phyloP scores from a whole-genome alignment of 148 eudicot species.

The Fagopyrum homotropicum region DNA sequence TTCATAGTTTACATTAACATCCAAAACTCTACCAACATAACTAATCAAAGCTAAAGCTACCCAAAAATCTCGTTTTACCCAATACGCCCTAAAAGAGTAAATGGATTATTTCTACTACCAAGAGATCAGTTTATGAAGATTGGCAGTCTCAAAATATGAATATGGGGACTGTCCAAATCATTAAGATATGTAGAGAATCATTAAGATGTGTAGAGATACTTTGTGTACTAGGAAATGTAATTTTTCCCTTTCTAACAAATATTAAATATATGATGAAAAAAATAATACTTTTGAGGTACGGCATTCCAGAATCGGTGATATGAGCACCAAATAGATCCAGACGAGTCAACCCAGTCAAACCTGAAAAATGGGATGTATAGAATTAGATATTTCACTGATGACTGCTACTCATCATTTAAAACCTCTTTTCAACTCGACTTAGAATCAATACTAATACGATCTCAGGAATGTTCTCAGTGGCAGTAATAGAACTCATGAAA shows the following conservation, averaged over 20 bases:
- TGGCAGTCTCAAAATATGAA: not conserved
- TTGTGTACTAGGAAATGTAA: not conserved
- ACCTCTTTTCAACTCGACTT: no score
- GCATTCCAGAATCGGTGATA: slow-evolving; percentile 11
- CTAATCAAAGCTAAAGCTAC: no score
- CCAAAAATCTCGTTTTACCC: no score
- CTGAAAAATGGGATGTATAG: slow-evolving; percentile 21
- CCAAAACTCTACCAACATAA: no score
- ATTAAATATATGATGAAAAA: not conserved
- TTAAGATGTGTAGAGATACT: not conserved
- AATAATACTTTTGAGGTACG: slow-evolving; percentile 4
- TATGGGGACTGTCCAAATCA: not conserved
- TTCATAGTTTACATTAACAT: no score
- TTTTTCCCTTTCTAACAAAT: not conserved
- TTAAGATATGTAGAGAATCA: not conserved
- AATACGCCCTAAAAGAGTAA: no score
- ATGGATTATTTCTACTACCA: not conserved
- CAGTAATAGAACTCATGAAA: no score
- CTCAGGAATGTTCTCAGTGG: not conserved
- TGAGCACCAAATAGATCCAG: slow-evolving; percentile 89
- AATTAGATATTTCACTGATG: not conserved
- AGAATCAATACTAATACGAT: not conserved
- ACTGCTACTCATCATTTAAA: no score
- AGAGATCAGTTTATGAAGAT: not conserved
- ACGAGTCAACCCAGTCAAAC: slow-evolving; percentile 75